Conservation (phyloP, 2,329 filamentous ascomycete species). For the Laburnicola sp. region DNA sequence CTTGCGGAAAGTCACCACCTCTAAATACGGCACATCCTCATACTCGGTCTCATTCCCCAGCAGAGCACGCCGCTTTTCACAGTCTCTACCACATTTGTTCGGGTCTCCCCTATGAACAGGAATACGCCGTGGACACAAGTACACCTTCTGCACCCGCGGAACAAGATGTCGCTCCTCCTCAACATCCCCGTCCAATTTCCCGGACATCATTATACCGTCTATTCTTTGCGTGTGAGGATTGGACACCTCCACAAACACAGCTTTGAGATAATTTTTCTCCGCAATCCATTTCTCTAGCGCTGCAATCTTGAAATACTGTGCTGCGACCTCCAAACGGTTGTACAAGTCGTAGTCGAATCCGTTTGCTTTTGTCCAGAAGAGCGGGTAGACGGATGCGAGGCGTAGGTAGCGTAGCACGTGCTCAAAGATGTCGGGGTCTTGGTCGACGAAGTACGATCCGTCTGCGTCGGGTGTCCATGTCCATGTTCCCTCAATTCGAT, state of each 20-base stretch:
- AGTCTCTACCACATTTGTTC: background rate
- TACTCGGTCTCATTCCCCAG: background rate
- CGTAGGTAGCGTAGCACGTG: conserved; percentile 14
- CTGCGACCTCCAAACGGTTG: conserved; percentile 31
- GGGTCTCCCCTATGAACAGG: background rate
- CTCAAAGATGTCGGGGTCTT: conserved; percentile 38
- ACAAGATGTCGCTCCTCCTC: background rate
- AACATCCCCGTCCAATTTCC: background rate
- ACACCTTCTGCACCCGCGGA: background rate
- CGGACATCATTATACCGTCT: background rate
- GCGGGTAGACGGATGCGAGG: conserved; percentile 9
- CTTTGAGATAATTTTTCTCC: conserved; percentile 12
- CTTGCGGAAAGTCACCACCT: background rate
- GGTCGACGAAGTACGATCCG: conserved; percentile 43
- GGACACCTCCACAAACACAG: background rate
- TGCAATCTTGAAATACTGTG: conserved; percentile 34
- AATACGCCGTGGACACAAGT: background rate
- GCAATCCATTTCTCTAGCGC: conserved; percentile 36
- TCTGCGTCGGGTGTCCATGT: conserved; percentile 10
- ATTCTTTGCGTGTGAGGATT: background rate
- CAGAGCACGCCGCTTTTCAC: background rate
- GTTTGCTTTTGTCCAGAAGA: conserved; percentile 38
- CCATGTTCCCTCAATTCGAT: background rate
- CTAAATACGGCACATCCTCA: background rate
- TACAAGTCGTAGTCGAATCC: conserved; percentile 40